Evolutionary conservation across 2,329 filamentous ascomycete genomes (phyloP), one percentile per base, ranked within the genome.

Genomic region (Leptoxyphium fumago): DNA sequence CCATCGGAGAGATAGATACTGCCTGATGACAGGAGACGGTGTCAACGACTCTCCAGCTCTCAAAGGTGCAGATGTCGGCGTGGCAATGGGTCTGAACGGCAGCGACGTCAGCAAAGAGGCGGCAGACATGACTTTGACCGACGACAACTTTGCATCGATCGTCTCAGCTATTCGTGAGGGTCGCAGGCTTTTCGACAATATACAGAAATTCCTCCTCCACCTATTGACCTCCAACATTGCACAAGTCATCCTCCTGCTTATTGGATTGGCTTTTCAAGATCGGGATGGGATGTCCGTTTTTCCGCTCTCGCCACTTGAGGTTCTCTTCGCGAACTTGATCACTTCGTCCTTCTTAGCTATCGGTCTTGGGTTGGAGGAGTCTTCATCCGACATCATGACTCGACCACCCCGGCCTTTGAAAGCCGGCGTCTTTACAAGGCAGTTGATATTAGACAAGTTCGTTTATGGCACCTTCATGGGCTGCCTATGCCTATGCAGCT

Each of bases 381-480:
- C 64, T 4, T 64, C 66, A 14, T 55, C 62, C 41, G 66, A 70
- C 52, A 64, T 64, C 53, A 68, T 70, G 65, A 60, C 58, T 43
- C 62, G 67, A 10, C 63, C 64, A n/a, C 66, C 67, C 1, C 65
- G 66, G 45, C 57, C 61, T 44, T 59, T 67, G 41, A 55, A 58
- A 42, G 57, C 61, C 32, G 66, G 66, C 30, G 65, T 70, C 44
- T 70, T 70, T 55, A 65, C 64, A 29, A 55, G 54, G 28, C 66
- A 70, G 44, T 60, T 70, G 46, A 68, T 70, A 48, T 58, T 61
- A 29, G 66, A 70, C 52, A 70, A 67, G 46, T 65, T 69, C 55
- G 64, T 70, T 55, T 70, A 69, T 49, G 67, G 66, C 29, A 61
- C 61, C 43, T 67, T 62, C 55, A 67, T 69, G 63, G 65, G 65